Percentiles rank a stretch among this genome's conserved stretches.
phyloP scores from a whole-genome alignment of 305 asterid species.

The Plantago rigida region DNA sequence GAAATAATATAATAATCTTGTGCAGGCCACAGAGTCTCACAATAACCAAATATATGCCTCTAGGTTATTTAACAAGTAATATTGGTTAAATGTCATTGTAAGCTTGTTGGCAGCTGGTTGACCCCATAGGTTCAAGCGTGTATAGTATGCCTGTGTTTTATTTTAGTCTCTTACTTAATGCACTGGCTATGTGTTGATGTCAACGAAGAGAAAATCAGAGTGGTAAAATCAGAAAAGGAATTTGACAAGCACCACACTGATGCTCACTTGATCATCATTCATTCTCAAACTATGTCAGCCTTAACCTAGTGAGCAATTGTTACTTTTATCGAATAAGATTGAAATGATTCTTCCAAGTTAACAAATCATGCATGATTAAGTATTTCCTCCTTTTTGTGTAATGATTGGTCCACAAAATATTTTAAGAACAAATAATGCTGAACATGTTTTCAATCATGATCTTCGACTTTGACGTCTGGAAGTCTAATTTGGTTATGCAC shows the following conservation, averaged over 20 bases:
- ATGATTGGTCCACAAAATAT: neutral
- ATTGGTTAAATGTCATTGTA: neutral
- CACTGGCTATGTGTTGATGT: too few species aligned
- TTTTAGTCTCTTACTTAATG: too few species aligned
- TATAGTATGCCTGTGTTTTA: too few species aligned
- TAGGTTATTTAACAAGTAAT: neutral
- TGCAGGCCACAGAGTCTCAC: neutral
- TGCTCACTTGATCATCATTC: too few species aligned
- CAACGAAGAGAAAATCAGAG: too few species aligned
- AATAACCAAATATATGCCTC: neutral
- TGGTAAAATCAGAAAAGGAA: too few species aligned
- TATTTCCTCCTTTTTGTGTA: neutral
- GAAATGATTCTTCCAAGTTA: too few species aligned
- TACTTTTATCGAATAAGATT: too few species aligned
- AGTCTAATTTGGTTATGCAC: too few species aligned
- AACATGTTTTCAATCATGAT: neutral
- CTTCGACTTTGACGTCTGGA: neutral
- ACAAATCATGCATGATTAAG: neutral
- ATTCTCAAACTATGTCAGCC: too few species aligned
- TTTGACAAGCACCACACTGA: too few species aligned
- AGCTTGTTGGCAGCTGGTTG: conserved; percentile 1
- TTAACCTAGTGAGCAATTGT: too few species aligned
- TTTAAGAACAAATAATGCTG: neutral
- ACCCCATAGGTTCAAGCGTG: neutral
- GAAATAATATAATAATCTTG: neutral